A percentile compares a stretch with the other conserved stretches of the same genome.
Evolutionary conservation across 257 asterid genomes (phyloP).

Genomic region (Lithospermum erythrorhizon): DNA sequence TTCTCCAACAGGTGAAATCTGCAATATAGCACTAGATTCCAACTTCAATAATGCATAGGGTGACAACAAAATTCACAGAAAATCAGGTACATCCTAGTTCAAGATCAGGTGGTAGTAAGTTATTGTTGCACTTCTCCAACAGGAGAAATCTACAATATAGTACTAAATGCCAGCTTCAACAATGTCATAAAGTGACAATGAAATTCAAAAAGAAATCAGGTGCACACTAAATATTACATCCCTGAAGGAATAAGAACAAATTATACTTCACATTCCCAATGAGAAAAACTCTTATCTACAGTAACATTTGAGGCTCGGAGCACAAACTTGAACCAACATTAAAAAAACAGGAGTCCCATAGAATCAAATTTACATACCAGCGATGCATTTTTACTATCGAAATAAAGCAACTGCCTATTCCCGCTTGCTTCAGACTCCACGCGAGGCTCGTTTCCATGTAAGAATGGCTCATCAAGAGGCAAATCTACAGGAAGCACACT

Average conservation of each 20-base stretch:
- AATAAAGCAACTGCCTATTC: conserved; percentile 28
- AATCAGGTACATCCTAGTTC: background rate
- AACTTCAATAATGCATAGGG: background rate
- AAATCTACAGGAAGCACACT: conserved; percentile 23
- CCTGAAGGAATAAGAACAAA: background rate
- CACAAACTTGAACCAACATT: background rate
- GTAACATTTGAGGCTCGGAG: background rate
- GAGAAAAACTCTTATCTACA: background rate
- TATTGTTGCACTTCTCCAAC: too few relatives aligned
- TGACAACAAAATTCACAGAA: too few relatives aligned
- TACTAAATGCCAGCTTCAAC: too few relatives aligned
- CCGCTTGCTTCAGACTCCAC: conserved; percentile 29
- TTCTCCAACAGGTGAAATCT: too few relatives aligned
- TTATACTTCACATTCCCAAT: background rate
- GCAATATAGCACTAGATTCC: too few relatives aligned
- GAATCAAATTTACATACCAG: conserved; percentile 23
- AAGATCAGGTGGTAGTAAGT: background rate
- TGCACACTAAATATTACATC: background rate
- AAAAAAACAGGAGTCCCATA: background rate
- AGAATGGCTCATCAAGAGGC: conserved; percentile 25
- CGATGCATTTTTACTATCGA: conserved; percentile 26
- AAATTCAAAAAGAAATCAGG: background rate
- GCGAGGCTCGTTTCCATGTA: conserved; percentile 34
- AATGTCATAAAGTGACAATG: background rate
- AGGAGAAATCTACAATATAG: too few relatives aligned